Evolutionary conservation across 1,284 basidiomycete species (phyloP), one percentile per base, ranked within the genome.

Genomic region (Crucibulum parvulum): DNA sequence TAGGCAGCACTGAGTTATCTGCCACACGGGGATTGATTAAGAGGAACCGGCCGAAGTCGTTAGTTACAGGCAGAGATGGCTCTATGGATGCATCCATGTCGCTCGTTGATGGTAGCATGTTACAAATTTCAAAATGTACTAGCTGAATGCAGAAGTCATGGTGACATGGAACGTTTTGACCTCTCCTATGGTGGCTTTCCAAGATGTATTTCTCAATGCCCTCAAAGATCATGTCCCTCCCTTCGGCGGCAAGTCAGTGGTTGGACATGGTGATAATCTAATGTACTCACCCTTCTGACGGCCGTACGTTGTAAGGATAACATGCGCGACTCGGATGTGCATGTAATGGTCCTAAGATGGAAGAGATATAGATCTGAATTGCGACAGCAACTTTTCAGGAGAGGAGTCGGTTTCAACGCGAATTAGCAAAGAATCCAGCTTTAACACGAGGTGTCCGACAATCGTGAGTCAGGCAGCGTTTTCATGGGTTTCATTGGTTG

Each of bases 121-220:
- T 78, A 6, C 70, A 71, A 46, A 80, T 81, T 1, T 77, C 78
- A 55, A 80, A 78, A 55, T 80, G 78, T 15, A 79, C 76, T n/a
- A 79, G 73, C 61, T 81, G 78, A 53, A 81, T 75, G 78, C 80
- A 81, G 61, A 81, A 79, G 80, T 80, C 80, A 81, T 80, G 13
- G 77, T 78, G 54, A 80, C 57, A 59, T 81, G 78, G 61, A 79
- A 81, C 11, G 75, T 71, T n/a, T 73, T n/a, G 71, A 6, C 72
- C 73, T 13, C 70, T 71, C 4, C 75, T 75, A 56, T 79, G 76
- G 11, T 69, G 24, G 58, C 73, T 77, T 55, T 74, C 55, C 4
- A 63, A 45, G 60, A 80, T 79, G 56, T 81, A 81, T n/a, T 65
- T 67, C 55, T 77, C 68, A 6, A 81, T 70, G 1, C 78, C 78